Base-by-base conservation (phyloP, 768 basidiomycete genomes). In the Astraeus odoratus region DNA sequence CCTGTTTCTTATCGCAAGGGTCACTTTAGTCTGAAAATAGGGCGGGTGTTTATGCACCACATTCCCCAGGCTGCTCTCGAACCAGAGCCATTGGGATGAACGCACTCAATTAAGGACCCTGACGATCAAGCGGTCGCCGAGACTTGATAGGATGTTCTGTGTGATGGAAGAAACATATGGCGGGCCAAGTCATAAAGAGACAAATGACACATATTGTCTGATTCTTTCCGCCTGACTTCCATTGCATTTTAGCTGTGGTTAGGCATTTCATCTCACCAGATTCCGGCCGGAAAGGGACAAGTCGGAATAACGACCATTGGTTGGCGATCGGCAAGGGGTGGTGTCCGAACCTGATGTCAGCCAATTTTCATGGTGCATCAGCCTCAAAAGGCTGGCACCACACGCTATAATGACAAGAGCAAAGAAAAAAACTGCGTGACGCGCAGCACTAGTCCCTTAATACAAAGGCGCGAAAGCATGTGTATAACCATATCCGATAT, bases 171-270 rank as follows among this genome's bases (percentile, higher is more conserved):
- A 15, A 53, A 30, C 52, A 39, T 56, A 51, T 57, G 51, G 43
- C 20, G 60, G 46, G 34, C n/a, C 34, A 15, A 47, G 48, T 35
- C 36, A 49, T 48, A 51, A 49, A 43, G 48, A 43, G 23, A n/a
- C 38, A 22, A 34, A 42, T 48, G 22, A 40, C 49, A 18, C n/a
- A 29, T 16, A 38, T 53, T 58, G 46, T 19, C 51, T 49, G 30
- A 54, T 61, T 58, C 63, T 26, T 50, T 47, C 44, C 52, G 48
- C 39, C 50, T 39, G 1, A 26, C 61, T 63, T 63, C 61, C 61
- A 63, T 63, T 63, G 53, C 53, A 49, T 50, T 40, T 46, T 64
- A 65, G 59, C 55, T 61, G 53, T 15, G 22, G 48, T 51, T 51
- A 53, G 55, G 55, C 63, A 59, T 48, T 43, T 49, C 56, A 61